Conservation (phyloP, 164 flowering plant genomes). For the Umbellularia californica region DNA sequence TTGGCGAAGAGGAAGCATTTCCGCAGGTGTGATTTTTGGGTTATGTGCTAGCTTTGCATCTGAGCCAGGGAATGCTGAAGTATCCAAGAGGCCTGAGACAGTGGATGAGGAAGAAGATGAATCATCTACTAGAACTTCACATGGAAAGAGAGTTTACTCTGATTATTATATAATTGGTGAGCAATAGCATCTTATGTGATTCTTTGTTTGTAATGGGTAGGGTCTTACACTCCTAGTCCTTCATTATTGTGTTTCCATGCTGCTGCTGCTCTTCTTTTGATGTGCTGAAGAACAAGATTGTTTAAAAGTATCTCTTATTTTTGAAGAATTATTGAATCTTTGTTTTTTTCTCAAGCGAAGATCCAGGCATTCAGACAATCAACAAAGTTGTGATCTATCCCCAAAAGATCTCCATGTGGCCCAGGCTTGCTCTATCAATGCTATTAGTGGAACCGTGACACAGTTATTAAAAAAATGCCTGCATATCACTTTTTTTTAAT, state of each 20-base stretch:
- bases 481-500: too few species aligned
- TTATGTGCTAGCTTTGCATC: conserved; percentile 49
- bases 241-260: too few species aligned
- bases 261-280: neutral
- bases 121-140: conserved; percentile 31
- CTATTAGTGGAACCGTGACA: too few species aligned
- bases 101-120: conserved; percentile 20
- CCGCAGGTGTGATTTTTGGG: conserved; percentile 48
- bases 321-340: too few species aligned
- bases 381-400: too few species aligned
- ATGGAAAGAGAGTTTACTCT: conserved; percentile 75
- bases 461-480: too few species aligned
- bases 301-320: too few species aligned
- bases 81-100: conserved; percentile 15
- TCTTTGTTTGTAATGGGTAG: too few species aligned
- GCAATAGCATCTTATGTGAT: conserved; percentile 7
- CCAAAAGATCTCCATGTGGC: too few species aligned
- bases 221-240: neutral
- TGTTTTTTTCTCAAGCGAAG: too few species aligned
- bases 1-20: conserved; percentile 36
- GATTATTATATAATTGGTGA: conserved; percentile 80
- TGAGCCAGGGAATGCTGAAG: conserved; percentile 56
- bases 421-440: too few species aligned
- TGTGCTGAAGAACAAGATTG: neutral
- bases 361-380: too few species aligned